Evolutionary conservation across 352 stramenopile species (phyloP).

Genomic region (Aphanomyces stellatus): DNA sequence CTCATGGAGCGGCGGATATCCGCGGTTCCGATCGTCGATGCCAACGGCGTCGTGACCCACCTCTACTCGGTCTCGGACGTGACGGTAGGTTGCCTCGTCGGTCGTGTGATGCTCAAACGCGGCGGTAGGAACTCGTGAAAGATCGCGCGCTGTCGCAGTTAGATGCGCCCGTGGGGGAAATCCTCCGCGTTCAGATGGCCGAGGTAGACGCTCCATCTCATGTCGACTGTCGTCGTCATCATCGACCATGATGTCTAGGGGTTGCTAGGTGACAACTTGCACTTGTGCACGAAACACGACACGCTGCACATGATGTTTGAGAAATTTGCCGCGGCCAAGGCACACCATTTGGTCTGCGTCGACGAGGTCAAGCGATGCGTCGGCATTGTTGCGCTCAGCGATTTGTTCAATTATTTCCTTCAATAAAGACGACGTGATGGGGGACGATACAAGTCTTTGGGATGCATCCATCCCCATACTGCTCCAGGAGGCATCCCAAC

Average conservation of each 20-base stretch:
- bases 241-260: conserved; percentile 30
- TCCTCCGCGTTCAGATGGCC: conserved; percentile 76
- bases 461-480: too few species aligned
- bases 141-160: conserved; percentile 81
- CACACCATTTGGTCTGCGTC: conserved; percentile 79
- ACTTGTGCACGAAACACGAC: conserved; percentile 83
- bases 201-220: conserved; percentile 35
- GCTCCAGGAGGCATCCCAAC: too few species aligned
- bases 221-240: background rate
- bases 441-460: too few species aligned
- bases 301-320: conserved; percentile 88
- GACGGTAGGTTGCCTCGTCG: conserved; percentile 37
- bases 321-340: conserved; percentile 76
- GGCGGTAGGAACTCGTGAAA: conserved; percentile 69
- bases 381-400: conserved; percentile 77
- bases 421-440: conserved; percentile 41
- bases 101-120: background rate
- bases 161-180: conserved; percentile 82
- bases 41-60: conserved; percentile 82
- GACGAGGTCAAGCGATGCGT: conserved; percentile 78
- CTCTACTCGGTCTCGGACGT: conserved; percentile 89
- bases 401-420: conserved; percentile 89
- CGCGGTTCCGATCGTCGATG: conserved; percentile 74
- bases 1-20: conserved; percentile 75
- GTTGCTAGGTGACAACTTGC: conserved; percentile 68